phyloP scores from a whole-genome alignment of 257 asterid genomes.

The Plantago ovata region DNA sequence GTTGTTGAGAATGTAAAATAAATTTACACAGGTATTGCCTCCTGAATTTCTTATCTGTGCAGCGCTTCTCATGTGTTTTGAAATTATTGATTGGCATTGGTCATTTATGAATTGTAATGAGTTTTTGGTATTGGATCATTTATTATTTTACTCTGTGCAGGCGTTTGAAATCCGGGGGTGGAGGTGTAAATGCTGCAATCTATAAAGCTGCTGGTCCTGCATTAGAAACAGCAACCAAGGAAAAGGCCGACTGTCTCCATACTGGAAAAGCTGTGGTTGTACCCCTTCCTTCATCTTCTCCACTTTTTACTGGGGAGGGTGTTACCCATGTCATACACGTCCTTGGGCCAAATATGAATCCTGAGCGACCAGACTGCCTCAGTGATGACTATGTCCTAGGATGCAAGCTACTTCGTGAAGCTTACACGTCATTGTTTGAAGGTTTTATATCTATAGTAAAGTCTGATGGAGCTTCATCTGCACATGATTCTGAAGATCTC shows the following conservation, averaged over 20 bases:
- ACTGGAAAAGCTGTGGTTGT: constrained; percentile 72
- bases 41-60: no score
- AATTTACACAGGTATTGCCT: no score
- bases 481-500: constrained; percentile 19
- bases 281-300: constrained; percentile 76
- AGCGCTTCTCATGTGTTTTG: background rate
- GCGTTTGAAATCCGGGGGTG: constrained; percentile 88
- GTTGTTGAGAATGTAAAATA: no score
- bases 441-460: constrained; percentile 52
- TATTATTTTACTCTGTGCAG: constrained; percentile 49
- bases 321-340: constrained; percentile 88
- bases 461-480: constrained; percentile 21
- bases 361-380: constrained; percentile 77
- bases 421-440: constrained; percentile 84
- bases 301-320: constrained; percentile 65
- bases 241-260: constrained; percentile 49
- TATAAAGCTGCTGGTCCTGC: constrained; percentile 71
- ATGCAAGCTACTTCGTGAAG: constrained; percentile 68
- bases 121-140: no score
- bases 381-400: constrained; percentile 64
- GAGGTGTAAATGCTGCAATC: constrained; percentile 94
- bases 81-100: background rate
- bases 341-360: constrained; percentile 98
- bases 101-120: no score
- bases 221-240: constrained; percentile 78